A percentile compares a stretch with the other conserved stretches of the same genome.
phyloP scores from a whole-genome alignment of 768 basidiomycete species.

The Suillus variegatus region DNA sequence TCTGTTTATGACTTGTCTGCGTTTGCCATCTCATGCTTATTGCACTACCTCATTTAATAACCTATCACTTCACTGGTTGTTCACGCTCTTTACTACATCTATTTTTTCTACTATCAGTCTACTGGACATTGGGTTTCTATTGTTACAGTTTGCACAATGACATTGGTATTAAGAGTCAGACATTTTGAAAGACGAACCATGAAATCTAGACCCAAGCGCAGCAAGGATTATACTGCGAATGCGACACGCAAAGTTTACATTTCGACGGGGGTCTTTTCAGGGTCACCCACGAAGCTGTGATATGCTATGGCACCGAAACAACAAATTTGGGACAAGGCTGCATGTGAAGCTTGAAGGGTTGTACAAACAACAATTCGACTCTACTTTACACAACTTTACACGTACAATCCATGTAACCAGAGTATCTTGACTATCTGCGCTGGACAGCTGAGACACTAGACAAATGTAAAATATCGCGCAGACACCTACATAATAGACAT shows the following conservation, averaged over 20 bases:
- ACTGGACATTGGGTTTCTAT: neutral
- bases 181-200: neutral
- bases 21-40: constrained; percentile 12
- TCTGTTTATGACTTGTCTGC: constrained; percentile 23
- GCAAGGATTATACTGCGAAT: neutral
- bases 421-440: neutral
- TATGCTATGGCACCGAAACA: too few relatives aligned
- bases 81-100: constrained; percentile 2
- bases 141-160: neutral
- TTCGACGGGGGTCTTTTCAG: neutral
- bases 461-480: neutral
- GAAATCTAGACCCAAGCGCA: neutral
- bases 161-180: neutral
- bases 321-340: too few relatives aligned
- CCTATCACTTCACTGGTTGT: neutral
- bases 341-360: too few relatives aligned
- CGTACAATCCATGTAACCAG: neutral
- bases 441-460: neutral
- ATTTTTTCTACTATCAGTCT: neutral
- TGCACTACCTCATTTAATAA: constrained; percentile 6
- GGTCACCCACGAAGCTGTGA: too few relatives aligned
- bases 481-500: neutral
- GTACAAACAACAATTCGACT: too few relatives aligned
- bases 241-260: neutral
- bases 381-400: too few relatives aligned